Evolutionary conservation across 345 rosid genomes (phyloP).

Genomic region (Firmiana major): DNA sequence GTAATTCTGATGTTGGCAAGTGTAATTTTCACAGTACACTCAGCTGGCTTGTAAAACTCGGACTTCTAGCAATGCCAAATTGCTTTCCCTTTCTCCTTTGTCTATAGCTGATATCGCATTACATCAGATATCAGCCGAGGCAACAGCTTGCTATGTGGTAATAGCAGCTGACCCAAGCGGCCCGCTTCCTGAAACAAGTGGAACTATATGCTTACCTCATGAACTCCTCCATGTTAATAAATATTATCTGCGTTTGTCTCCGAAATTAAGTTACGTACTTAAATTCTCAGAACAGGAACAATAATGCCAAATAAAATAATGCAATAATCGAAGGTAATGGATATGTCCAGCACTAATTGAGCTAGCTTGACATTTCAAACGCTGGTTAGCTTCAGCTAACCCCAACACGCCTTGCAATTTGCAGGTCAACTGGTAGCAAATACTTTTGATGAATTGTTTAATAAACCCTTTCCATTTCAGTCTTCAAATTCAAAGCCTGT

Average conservation of each 20-base stretch:
- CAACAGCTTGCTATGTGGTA: not conserved
- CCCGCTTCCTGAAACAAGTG: not conserved
- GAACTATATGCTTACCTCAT: not conserved
- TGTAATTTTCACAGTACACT: not conserved
- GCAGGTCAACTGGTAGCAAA: conserved; percentile 13
- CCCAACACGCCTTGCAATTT: not conserved
- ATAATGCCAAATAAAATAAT: not conserved
- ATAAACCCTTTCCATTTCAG: not conserved
- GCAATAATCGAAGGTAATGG: not conserved
- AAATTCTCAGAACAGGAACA: not conserved
- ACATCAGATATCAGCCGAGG: not conserved
- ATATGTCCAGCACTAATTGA: not conserved
- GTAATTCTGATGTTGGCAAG: not conserved
- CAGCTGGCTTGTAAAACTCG: not conserved
- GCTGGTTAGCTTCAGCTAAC: not conserved
- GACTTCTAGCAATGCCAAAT: not conserved
- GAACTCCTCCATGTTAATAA: not conserved
- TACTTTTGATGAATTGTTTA: not conserved
- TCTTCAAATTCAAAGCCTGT: not conserved
- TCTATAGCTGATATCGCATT: not conserved
- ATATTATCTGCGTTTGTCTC: not conserved
- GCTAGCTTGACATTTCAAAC: not conserved
- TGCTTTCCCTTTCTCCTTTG: not conserved
- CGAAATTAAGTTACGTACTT: not conserved
- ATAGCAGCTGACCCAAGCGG: not conserved